phyloP scores from a whole-genome alignment of 148 eudicot genomes.

The Silene latifolia region DNA sequence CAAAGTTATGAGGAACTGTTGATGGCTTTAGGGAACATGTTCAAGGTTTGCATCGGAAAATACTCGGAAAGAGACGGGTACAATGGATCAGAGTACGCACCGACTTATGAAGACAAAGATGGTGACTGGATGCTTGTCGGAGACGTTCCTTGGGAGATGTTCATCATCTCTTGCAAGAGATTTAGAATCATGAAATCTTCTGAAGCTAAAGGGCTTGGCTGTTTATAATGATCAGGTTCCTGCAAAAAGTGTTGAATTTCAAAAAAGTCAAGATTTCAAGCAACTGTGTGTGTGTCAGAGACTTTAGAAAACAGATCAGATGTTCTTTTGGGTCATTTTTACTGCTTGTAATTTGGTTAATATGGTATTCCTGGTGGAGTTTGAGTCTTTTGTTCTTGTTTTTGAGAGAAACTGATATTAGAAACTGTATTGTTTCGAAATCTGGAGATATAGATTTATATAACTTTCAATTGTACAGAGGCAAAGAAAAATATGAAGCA shows the following conservation, averaged over 20 bases:
- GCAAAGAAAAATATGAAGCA: background rate
- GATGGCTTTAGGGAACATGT: slow-evolving; percentile 50
- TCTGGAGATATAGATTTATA: slow-evolving; percentile 26
- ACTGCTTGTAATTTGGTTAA: background rate
- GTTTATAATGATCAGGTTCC: slow-evolving; percentile 20
- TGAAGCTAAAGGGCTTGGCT: slow-evolving; percentile 72
- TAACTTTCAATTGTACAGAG: slow-evolving; percentile 30
- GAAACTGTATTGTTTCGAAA: slow-evolving; percentile 26
- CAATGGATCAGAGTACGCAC: slow-evolving; percentile 41
- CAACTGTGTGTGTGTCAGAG: slow-evolving; percentile 27
- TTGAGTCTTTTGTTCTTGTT: slow-evolving; percentile 28
- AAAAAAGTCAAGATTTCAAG: slow-evolving; percentile 15
- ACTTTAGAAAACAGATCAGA: slow-evolving; percentile 31
- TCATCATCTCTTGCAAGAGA: slow-evolving; percentile 64
- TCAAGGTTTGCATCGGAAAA: slow-evolving; percentile 49
- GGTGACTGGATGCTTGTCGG: slow-evolving; percentile 93
- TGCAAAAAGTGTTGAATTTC: background rate
- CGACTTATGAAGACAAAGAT: slow-evolving; percentile 58
- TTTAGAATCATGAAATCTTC: slow-evolving; percentile 74
- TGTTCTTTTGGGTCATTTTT: background rate
- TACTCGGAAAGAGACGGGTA: slow-evolving; percentile 56
- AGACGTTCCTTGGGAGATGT: slow-evolving; percentile 94
- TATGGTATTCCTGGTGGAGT: slow-evolving; percentile 21
- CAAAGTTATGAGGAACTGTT: slow-evolving; percentile 49
- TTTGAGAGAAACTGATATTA: slow-evolving; percentile 24